A percentile compares a stretch with the other conserved stretches of the same genome.
Evolutionary conservation across 2,329 filamentous ascomycete species (phyloP).

Genomic region (Fusarium phyllophilum): DNA sequence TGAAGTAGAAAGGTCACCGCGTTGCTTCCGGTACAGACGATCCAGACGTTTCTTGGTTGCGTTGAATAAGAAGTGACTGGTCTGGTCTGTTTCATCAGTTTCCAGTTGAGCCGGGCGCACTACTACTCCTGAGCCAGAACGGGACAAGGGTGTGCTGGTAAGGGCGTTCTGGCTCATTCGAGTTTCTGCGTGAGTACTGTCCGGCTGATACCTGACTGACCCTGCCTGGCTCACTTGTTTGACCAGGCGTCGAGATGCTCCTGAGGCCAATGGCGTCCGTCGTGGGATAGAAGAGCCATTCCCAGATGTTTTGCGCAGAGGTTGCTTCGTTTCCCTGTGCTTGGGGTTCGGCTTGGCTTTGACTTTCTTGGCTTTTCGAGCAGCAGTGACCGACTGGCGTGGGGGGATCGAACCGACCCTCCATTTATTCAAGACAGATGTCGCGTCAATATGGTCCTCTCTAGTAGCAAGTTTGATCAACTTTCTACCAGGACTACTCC

Average conservation of each 20-base stretch:
- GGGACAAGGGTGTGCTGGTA: not conserved
- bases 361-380: slow-evolving; percentile 26
- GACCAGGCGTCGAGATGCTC: slow-evolving; percentile 43
- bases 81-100: slow-evolving; percentile 51
- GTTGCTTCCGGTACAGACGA: slow-evolving; percentile 58
- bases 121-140: slow-evolving; percentile 30
- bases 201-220: slow-evolving; percentile 41
- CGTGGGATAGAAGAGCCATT: slow-evolving; percentile 30
- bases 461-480: slow-evolving; percentile 69
- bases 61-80: slow-evolving; percentile 55
- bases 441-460: slow-evolving; percentile 68
- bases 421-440: slow-evolving; percentile 65
- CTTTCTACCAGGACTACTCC: slow-evolving; percentile 65
- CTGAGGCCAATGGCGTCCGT: not conserved
- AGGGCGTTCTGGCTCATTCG: slow-evolving; percentile 1
- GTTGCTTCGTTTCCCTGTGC: slow-evolving; percentile 12
- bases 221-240: slow-evolving; percentile 44
- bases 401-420: slow-evolving; percentile 62
- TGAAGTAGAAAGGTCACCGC: slow-evolving; percentile 42
- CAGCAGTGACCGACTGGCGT: slow-evolving; percentile 47
- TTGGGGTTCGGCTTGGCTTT: slow-evolving; percentile 15
- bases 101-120: slow-evolving; percentile 67
- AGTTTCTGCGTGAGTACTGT: not conserved
- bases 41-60: slow-evolving; percentile 65
- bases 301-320: slow-evolving; percentile 37